A percentile compares a stretch with the other conserved stretches of the same genome.
These are phyloP conservation scores for Sutorius eximius DNA, from an alignment of 1,284 basidiomycete species.

Conservation along the genomic window DNA sequence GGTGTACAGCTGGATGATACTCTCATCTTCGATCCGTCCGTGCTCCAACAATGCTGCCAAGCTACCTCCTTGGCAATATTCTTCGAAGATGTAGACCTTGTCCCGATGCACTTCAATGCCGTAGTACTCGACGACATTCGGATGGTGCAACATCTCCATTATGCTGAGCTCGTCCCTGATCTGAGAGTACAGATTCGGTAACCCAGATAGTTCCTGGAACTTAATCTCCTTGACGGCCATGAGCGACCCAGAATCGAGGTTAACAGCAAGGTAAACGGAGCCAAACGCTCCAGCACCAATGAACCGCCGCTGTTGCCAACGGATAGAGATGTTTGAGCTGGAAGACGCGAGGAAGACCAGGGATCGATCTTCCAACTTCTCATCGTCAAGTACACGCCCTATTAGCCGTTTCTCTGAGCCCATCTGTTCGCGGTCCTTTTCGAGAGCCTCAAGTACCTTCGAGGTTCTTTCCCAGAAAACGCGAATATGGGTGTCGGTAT, in stretches of 20 bases:
- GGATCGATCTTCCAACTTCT: constrained; percentile 88
- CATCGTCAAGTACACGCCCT: constrained; percentile 89
- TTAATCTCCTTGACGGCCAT: constrained; percentile 99
- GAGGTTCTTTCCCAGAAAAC: constrained; percentile 73
- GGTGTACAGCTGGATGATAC: constrained; percentile 93
- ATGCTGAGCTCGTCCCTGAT: constrained; percentile 97
- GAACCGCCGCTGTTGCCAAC: constrained; percentile 98
- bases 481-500: constrained; percentile 64
- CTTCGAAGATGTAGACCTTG: constrained; percentile 99
- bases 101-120: constrained; percentile 99
- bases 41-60: constrained; percentile 89
- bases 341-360: constrained; percentile 90
- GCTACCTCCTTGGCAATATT: constrained; percentile 97
- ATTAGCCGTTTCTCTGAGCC: constrained; percentile 72
- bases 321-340: constrained; percentile 91
- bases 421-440: constrained; percentile 58
- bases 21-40: constrained; percentile 96
- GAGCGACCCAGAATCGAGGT: constrained; percentile 92
- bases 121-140: constrained; percentile 98
- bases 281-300: constrained; percentile 98
- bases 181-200: constrained; percentile 85
- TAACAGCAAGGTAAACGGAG: constrained; percentile 97
- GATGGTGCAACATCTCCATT: constrained; percentile 98
- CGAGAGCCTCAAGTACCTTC: constrained; percentile 61
- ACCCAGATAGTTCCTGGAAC: constrained; percentile 88